Base-by-base conservation (phyloP, 2,329 filamentous ascomycete species). In the Tolypocladium nubicola region DNA sequence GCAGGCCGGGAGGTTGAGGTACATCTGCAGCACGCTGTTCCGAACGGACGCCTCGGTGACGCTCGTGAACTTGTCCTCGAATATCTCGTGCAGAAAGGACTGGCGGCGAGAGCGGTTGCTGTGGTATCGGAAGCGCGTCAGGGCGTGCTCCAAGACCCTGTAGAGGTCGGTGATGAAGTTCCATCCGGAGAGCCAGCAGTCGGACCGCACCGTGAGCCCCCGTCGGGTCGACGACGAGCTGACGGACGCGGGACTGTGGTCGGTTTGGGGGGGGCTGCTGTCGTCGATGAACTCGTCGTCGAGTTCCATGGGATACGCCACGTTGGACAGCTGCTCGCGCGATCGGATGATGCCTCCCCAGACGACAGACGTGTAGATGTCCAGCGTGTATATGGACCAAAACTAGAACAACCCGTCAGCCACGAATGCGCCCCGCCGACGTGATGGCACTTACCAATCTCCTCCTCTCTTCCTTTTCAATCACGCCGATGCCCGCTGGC, bases 111-210 rank as follows among this genome's bases (percentile, higher is more conserved):
- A 55, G 23, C 59, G 58, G 54, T 58, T 57, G 35, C 61, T 59
- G 10, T 57, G 53, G 40, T 62, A 61, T 16, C 65, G 59, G 56
- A 65, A 63, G 13, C 62, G 64, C n/a, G 61, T 65, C 50, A 71
- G 58, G 13, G 74, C 75, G 60, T 83, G 79, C 62, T 83, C 80
- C 19, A 84, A 67, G 10, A 83, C 72, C 6, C 79, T 75, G 62
- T 82, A 83, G 0, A 83, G 67, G 62, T 83, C 79, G 0, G 78
- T 81, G 8, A 75, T 79, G 58, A 81, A 82, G 65, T 83, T 83
- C 79, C 78, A 83, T 21, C 80, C 80, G 47, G 73, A 72, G 9
- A 83, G 67, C 80, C 80, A 83, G 57, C 70, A 71, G 26, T 64
- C 58, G 19, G 60, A 56, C 37, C 53, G 49, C 8, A 58, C 56